phyloP scores from a whole-genome alignment of 768 basidiomycete genomes.

The Coprinopsis cinerea region DNA sequence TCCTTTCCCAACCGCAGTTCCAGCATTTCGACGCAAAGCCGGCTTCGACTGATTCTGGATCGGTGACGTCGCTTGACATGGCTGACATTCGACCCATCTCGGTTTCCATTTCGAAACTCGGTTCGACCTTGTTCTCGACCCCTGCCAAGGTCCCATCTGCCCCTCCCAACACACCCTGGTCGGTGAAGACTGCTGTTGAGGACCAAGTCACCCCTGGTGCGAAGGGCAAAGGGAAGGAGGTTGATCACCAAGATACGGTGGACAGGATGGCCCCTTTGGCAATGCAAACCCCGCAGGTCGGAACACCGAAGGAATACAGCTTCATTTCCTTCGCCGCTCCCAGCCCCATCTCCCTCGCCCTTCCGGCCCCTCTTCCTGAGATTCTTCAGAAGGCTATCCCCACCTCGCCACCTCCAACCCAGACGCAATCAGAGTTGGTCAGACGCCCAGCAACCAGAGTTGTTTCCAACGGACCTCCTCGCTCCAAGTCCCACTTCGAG shows the following conservation, averaged over 20 bases:
- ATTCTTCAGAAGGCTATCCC: not conserved
- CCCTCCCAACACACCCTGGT: not conserved
- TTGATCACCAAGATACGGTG: not conserved
- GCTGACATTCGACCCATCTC: slow-evolving; percentile 4
- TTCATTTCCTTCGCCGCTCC: slow-evolving; percentile 2
- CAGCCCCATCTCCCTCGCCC: not conserved
- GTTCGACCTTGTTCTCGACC: not conserved
- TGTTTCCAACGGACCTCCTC: not conserved
- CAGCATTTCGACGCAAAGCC: not conserved
- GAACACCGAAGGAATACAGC: not conserved
- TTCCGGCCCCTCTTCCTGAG: not conserved
- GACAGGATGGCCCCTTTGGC: not conserved
- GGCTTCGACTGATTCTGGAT: not conserved
- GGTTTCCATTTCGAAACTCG: slow-evolving; percentile 1
- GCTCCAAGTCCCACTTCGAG: not conserved
- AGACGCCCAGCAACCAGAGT: not conserved
- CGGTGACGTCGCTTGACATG: not conserved
- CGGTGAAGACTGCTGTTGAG: not conserved
- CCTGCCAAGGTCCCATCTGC: not conserved
- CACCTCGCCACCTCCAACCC: not conserved
- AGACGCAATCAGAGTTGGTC: not conserved
- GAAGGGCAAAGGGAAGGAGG: not conserved
- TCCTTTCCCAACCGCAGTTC: not conserved
- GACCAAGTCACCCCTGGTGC: not conserved
- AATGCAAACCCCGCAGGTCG: not conserved